phyloP scores from a whole-genome alignment of 768 basidiomycete genomes.

The Naganishia antarctica region DNA sequence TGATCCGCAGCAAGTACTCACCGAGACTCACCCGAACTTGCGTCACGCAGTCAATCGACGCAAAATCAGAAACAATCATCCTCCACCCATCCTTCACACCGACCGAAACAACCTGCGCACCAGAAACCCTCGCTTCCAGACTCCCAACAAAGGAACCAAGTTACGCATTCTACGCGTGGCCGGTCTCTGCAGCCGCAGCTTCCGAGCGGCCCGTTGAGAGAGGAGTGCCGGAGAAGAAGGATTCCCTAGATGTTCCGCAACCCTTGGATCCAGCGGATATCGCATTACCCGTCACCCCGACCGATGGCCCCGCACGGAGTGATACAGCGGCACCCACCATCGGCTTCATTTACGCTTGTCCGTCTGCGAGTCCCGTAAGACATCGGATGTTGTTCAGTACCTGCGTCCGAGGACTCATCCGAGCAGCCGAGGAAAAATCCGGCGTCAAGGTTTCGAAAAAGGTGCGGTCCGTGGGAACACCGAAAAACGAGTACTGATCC shows the following conservation, averaged over 20 bases:
- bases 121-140: conserved; percentile 37
- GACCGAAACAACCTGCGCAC: conserved; percentile 38
- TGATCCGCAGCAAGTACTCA: not conserved
- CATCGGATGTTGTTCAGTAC: conserved; percentile 85
- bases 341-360: conserved; percentile 90
- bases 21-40: not conserved
- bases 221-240: conserved; percentile 2
- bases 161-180: conserved; percentile 48
- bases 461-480: conserved; percentile 45
- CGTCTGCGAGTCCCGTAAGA: conserved; percentile 71
- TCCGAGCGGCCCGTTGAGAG: conserved; percentile 12
- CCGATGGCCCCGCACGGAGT: not conserved
- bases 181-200: conserved; percentile 27
- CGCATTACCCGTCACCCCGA: conserved; percentile 1
- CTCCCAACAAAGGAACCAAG: conserved; percentile 42
- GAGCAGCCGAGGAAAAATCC: conserved; percentile 56
- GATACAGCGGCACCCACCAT: conserved; percentile 27
- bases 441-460: conserved; percentile 52
- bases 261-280: not conserved
- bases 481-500: too few relatives aligned
- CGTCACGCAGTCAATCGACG: conserved; percentile 60
- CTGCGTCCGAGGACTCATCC: conserved; percentile 59
- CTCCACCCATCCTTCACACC: conserved; percentile 53
- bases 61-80: conserved; percentile 59
- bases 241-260: not conserved